Percentiles rank a stretch among this genome's conserved stretches.
phyloP scores from a whole-genome alignment of 139 green algal genomes.

The Desmodesmus armatus region DNA sequence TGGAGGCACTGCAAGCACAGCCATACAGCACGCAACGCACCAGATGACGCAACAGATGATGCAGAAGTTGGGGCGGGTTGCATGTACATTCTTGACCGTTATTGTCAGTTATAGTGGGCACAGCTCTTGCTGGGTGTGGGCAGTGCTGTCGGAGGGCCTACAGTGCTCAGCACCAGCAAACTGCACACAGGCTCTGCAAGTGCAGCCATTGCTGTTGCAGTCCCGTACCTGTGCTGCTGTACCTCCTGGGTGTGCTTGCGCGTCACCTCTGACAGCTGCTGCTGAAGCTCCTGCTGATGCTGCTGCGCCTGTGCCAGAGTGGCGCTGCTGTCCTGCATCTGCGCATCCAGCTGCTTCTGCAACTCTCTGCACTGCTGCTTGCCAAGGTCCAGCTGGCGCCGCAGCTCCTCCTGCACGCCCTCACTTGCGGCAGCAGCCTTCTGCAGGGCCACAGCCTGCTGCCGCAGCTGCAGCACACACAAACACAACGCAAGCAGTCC shows the following conservation, averaged over 20 bases:
- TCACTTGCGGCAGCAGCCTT: not conserved
- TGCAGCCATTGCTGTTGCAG: conserved; percentile 4
- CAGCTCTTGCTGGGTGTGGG: no score
- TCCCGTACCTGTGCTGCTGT: conserved; percentile 38
- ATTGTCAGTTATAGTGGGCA: no score
- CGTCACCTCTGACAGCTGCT: conserved; percentile 30
- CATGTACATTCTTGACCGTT: no score
- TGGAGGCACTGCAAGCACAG: conserved; percentile 9
- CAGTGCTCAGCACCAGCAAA: no score
- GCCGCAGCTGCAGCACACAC: conserved; percentile 28
- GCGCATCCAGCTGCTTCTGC: conserved; percentile 7
- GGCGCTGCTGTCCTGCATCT: conserved; percentile 1
- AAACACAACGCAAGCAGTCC: no score
- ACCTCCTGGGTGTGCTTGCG: not conserved
- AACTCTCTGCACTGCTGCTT: conserved; percentile 14
- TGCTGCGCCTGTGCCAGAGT: conserved; percentile 19
- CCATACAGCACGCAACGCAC: not conserved
- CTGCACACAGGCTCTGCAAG: no score
- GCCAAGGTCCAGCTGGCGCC: not conserved
- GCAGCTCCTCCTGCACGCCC: conserved; percentile 16
- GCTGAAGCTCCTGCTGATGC: not conserved
- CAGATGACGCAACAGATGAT: no score
- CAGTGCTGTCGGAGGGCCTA: no score
- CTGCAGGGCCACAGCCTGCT: not conserved
- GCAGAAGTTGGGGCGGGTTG: no score